Conservation (phyloP, 2,329 filamentous ascomycete species). For the Mollisiaceae sp. region DNA sequence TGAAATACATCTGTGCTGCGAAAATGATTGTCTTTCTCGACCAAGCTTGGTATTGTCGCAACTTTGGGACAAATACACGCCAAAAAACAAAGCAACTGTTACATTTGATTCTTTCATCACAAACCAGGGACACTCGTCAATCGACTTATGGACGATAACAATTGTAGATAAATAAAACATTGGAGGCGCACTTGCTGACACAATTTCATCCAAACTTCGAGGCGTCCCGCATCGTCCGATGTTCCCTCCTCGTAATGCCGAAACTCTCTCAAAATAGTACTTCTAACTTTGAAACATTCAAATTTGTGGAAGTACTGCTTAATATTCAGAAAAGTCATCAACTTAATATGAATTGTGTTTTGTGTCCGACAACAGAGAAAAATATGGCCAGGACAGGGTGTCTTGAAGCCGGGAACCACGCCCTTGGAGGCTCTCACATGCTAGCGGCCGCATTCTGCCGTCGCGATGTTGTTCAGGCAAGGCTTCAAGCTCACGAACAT, state of each 20-base stretch:
- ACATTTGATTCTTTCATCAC: neutral
- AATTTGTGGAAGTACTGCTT: neutral
- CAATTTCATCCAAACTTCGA: constrained; percentile 1
- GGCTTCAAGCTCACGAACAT: constrained; percentile 6
- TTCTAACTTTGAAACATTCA: neutral
- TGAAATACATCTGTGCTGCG: neutral
- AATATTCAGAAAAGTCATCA: neutral
- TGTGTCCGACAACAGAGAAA: neutral
- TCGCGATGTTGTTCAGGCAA: constrained; percentile 5
- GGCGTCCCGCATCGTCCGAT: neutral
- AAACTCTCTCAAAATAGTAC: neutral
- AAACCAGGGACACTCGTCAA: no score
- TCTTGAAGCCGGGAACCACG: neutral
- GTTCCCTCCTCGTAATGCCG: neutral
- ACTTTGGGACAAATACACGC: neutral
- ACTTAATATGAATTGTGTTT: neutral
- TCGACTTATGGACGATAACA: neutral
- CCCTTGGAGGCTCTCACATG: neutral
- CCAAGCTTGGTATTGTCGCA: neutral
- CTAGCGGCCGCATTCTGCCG: constrained; percentile 9
- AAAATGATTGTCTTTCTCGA: neutral
- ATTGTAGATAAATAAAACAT: neutral
- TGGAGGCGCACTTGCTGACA: neutral
- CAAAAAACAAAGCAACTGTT: neutral
- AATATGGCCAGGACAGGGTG: neutral